These are phyloP conservation scores for Daldinia sp. DNA, from an alignment of 2,329 filamentous ascomycete species.

Conservation along the genomic window DNA sequence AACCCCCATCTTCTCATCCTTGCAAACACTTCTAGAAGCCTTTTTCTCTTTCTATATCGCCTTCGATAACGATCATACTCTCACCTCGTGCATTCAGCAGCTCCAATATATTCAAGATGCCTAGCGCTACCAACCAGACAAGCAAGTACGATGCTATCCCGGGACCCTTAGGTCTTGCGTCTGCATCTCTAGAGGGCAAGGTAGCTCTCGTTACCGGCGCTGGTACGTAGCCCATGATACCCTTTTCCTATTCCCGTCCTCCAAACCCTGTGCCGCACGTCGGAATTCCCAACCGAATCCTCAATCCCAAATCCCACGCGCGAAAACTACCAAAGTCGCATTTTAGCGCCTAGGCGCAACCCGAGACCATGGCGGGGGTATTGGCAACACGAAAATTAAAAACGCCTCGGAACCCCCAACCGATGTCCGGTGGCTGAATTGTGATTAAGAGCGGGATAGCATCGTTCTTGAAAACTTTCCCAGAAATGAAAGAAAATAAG, in stretches of 20 bases:
- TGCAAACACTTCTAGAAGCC: background rate
- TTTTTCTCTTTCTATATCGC: background rate
- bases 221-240: slow-evolving; percentile 49
- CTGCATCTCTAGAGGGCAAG: slow-evolving; percentile 56
- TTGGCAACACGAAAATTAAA: slow-evolving; percentile 1
- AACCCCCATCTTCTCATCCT: background rate
- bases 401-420: slow-evolving; percentile 41
- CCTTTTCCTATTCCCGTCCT: slow-evolving; percentile 1
- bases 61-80: background rate
- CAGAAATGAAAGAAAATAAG: background rate
- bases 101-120: slow-evolving; percentile 50
- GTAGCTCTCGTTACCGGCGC: slow-evolving; percentile 56
- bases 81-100: background rate
- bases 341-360: slow-evolving; percentile 25
- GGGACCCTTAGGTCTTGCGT: slow-evolving; percentile 55
- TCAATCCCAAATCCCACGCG: background rate
- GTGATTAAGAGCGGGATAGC: background rate
- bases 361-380: slow-evolving; percentile 8
- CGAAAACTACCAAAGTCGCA: background rate
- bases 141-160: slow-evolving; percentile 55
- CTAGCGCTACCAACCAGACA: slow-evolving; percentile 46
- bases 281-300: slow-evolving; percentile 1
- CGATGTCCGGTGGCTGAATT: slow-evolving; percentile 43
- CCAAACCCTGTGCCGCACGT: background rate
- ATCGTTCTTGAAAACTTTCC: background rate